Conservation (phyloP, 2,329 filamentous ascomycete species). For the Penicillium rolfsii region DNA sequence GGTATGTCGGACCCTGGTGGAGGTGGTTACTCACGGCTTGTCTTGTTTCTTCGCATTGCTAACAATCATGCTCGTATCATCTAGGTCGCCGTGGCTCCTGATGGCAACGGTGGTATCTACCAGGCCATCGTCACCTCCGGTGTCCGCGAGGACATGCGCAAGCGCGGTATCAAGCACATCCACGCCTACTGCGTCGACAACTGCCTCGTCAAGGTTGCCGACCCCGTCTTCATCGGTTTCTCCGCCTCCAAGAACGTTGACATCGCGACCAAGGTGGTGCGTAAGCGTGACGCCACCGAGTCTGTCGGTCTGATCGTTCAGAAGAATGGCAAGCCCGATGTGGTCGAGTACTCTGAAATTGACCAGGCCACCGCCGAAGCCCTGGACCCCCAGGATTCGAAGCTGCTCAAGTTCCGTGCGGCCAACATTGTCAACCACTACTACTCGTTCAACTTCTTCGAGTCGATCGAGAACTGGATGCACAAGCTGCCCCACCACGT, state of each 20-base stretch:
- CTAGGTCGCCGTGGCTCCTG: constrained; percentile 84
- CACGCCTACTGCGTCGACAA: constrained; percentile 99
- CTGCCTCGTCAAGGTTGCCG: constrained; percentile 97
- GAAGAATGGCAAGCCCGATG: constrained; percentile 94
- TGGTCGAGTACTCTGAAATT: constrained; percentile 99
- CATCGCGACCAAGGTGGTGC: constrained; percentile 98
- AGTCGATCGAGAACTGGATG: constrained; percentile 84
- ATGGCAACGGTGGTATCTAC: constrained; percentile 97
- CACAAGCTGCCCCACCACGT: constrained; percentile 91
- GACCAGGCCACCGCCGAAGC: constrained; percentile 86
- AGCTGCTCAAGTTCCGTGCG: constrained; percentile 90
- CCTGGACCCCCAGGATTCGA: constrained; percentile 76
- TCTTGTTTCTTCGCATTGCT: not conserved
- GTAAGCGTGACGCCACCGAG: constrained; percentile 95
- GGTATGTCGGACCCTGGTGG: constrained; percentile 45
- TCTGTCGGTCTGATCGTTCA: constrained; percentile 91
- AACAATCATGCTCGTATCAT: not conserved
- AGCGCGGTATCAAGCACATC: constrained; percentile 88
- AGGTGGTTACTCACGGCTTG: not conserved
- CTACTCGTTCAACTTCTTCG: constrained; percentile 92
- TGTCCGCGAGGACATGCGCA: constrained; percentile 83
- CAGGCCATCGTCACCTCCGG: constrained; percentile 80
- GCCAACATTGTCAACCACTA: constrained; percentile 99
- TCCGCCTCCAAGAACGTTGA: constrained; percentile 84
- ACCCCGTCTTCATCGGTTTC: constrained; percentile 94